Evolutionary conservation across 768 basidiomycete species (phyloP), one percentile per base, ranked within the genome.

Genomic region (Suillus hirtellus): DNA sequence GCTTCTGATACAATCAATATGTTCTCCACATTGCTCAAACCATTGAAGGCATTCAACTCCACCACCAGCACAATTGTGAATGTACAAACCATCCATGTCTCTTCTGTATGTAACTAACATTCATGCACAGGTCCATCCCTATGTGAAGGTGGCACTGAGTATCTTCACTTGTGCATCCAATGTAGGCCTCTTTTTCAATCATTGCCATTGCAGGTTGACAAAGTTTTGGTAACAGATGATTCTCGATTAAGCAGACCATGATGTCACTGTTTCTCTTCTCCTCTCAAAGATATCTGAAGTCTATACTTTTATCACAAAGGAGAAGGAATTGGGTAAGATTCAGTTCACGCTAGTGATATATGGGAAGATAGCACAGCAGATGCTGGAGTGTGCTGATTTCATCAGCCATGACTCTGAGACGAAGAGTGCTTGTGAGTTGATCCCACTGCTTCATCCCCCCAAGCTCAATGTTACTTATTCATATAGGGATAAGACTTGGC

Each of bases 311-410:
- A 24, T 60, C 6, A 59, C 34, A 17, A 47, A 60, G n/a, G 27
- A 37, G 1, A 12, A 64, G 6, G 24, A 14, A 1, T n/a, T 43
- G 11, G 24, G n/a, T 14, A 54, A 44, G 19, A 31, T 64, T 17
- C 4, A 11, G 6, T 15, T 58, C 4, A 47, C 38, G 54, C 44
- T 59, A 38, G 60, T 11, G 10, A 40, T 40, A 27, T 49, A 52
- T 10, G 27, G 27, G 15, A 27, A 52, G 6, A 38, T 64, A 10
- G 47, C 64, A 1, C 60, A 65, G n/a, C 68, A 71, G 58, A 70
- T 67, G 0, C 61, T 64, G 17, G 73, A 73, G 44, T 72, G 71
- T 38, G 70, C 67, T 0, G 69, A 72, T 61, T 74, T 74, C 37
- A 72, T 73, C 40, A 59, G 54, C 10, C 69, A 68, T 42, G 73